Evolutionary conservation across 805 yeast species (phyloP).

Genomic region (Hanseniaspora pseudoguilliermondii): DNA sequence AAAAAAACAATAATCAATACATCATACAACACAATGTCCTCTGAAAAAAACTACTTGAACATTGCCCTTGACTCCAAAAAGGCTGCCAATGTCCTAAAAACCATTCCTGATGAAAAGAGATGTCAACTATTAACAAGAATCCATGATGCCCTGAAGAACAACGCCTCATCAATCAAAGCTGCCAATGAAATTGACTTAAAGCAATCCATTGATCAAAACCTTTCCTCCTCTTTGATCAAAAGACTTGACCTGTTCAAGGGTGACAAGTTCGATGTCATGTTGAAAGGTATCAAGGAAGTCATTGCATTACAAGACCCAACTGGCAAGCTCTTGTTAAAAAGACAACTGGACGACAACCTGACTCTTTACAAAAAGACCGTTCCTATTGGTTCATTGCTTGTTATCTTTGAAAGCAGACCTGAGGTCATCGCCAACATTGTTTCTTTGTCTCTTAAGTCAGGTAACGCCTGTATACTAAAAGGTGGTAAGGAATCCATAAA

Average conservation of each 20-base stretch:
- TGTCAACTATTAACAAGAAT: slow-evolving; percentile 60
- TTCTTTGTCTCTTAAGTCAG: slow-evolving; percentile 89
- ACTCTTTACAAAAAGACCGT: slow-evolving; percentile 72
- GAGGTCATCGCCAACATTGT: slow-evolving; percentile 97
- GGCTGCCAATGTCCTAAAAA: slow-evolving; percentile 76
- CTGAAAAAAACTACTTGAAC: slow-evolving; percentile 5
- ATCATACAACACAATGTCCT: neutral
- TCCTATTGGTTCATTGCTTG: slow-evolving; percentile 86
- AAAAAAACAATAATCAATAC: too few relatives aligned
- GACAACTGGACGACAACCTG: slow-evolving; percentile 80
- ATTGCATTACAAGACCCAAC: slow-evolving; percentile 83
- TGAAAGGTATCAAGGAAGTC: slow-evolving; percentile 87
- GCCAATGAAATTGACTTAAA: slow-evolving; percentile 71
- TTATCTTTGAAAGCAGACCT: slow-evolving; percentile 92
- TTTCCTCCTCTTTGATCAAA: slow-evolving; percentile 63
- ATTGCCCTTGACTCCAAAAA: slow-evolving; percentile 69
- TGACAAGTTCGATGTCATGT: slow-evolving; percentile 86
- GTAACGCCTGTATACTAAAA: slow-evolving; percentile 90
- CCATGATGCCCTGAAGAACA: slow-evolving; percentile 49
- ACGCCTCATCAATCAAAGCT: slow-evolving; percentile 48
- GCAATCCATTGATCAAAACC: slow-evolving; percentile 46
- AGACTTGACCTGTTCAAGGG: slow-evolving; percentile 70
- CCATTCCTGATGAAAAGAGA: slow-evolving; percentile 60
- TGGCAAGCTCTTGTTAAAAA: slow-evolving; percentile 74
- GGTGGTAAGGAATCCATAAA: slow-evolving; percentile 91